Evolutionary conservation across 2,329 filamentous ascomycete genomes (phyloP), one percentile per base, ranked within the genome.

Genomic region (Rhynchosporium secalis): DNA sequence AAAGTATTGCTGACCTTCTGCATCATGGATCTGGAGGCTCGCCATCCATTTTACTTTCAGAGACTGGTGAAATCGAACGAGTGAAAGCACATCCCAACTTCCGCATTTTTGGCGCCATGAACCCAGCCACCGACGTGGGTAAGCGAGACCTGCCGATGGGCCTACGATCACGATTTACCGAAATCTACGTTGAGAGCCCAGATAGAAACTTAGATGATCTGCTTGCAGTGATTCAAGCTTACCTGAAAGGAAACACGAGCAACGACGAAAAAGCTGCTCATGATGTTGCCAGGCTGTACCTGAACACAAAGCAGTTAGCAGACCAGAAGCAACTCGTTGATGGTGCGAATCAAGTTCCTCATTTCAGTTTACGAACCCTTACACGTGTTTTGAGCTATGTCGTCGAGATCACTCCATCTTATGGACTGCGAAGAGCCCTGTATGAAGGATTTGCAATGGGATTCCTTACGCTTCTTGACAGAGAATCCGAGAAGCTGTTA

Each of bases 371-470:
- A 62, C 87, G 95, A 73, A 99, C 95, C 0, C 78, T 99, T 52
- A 97, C 96, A 26, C 86, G 96, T 60, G 92, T 95, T 1, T 78
- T 99, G 58, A 90, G 88, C 43, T 99, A 97, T 74, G 92, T 94
- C 20, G 87, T 88, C 66, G 89, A 93, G 58, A 93, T 97, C 66
- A 85, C 91, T 0, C 86, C 92, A 0, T 83, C 89, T 3, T 97
- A 96, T 75, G 92, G 91, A 12, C 79, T 98, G 47, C 86, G 95
- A 29, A 81, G 96, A 71, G 91, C 94, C 10, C 79, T 98, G 1
- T 96, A 90, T 66, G 95, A 99, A 79, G 96, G 95, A 0, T 98
- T 98, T 73, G 92, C 91, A 15, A 99, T 99, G 96, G 95, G 93
- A 56, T 99, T 99, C 72, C 79, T 97, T 61, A 99, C 96, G 0